Base-by-base conservation (phyloP, 2,329 filamentous ascomycete genomes). In the Mycogone perniciosa region DNA sequence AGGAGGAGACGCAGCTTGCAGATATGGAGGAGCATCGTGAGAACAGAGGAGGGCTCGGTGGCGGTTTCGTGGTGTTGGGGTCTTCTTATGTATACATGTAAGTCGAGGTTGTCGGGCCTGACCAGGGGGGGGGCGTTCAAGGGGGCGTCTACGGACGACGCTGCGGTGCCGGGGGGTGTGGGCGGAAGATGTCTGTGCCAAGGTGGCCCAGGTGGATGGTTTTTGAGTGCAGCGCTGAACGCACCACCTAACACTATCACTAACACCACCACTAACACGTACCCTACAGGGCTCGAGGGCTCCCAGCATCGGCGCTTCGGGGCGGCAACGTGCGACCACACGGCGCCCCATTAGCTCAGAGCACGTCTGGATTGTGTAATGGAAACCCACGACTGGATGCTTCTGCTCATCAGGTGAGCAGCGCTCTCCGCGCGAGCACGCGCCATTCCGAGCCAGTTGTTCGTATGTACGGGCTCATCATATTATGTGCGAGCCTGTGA, bases 331-430 rank as follows among this genome's bases (percentile, higher is more conserved):
- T 52, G 50, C 30, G 47, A 44, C 44, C 50, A 52, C 50, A n/a
- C 50, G 50, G 50, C 50, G 50, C 44, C 40, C 44, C 44, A 64
- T 64, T 65, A 63, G 63, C 62, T 63, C 57, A 59, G 57, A 56
- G 59, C 57, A 57, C 59, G 58, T 57, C 59, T 63, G 59, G 58
- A 75, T 76, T 75, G 70, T 62, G 73, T 75, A 76, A 76, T 75
- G 60, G 60, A 75, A 76, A 75, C 67, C 62, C 62, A 65, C 64
- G 62, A 66, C 64, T 71, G 70, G 67, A 64, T 59, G 53, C 38
- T 42, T 42, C 31, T 52, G 44, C 39, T 34, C 45, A 44, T 54
- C 52, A 54, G 52, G 54, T 56, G 54, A 54, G 46, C 50, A 54
- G 38, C 44, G 39, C 52, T 40, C 29, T 11, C 46, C 39, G 35